Conservation (phyloP, 768 basidiomycete genomes). For the Suillus fuscotomentosus region DNA sequence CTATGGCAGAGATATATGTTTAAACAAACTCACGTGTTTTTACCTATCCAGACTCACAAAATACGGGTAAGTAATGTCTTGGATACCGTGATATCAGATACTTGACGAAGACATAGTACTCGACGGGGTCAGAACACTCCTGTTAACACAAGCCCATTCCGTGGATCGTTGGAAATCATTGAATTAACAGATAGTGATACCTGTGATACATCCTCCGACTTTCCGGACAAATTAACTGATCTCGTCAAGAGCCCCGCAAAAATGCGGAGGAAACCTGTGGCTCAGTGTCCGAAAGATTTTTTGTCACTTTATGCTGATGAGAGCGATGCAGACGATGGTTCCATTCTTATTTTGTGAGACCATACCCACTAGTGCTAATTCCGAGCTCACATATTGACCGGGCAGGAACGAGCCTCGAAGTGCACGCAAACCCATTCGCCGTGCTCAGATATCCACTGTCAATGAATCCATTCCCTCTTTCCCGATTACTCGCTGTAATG, state of each 20-base stretch:
- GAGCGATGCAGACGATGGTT: conserved; percentile 36
- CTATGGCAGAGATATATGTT: conserved; percentile 11
- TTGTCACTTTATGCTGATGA: conserved; percentile 26
- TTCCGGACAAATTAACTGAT: conserved; percentile 25
- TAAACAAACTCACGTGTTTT: conserved; percentile 3
- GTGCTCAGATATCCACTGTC: conserved; percentile 4
- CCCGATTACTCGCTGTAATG: background rate
- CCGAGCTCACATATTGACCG: conserved; percentile 4
- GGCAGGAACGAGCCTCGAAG: conserved; percentile 47
- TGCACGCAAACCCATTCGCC: conserved; percentile 44
- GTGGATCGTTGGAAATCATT: conserved; percentile 20
- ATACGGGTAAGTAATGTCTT: background rate
- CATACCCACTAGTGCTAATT: conserved; percentile 1
- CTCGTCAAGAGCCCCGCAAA: conserved; percentile 15
- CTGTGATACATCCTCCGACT: conserved; percentile 11
- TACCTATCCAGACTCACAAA: background rate
- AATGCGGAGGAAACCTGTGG: conserved; percentile 7
- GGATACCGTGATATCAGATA: background rate
- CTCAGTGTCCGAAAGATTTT: conserved; percentile 1
- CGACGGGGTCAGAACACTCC: background rate
- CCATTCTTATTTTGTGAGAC: conserved; percentile 39
- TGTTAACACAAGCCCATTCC: background rate
- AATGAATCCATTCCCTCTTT: background rate
- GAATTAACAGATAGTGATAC: conserved; percentile 32
- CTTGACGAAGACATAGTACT: background rate